Evolutionary conservation across 345 rosid species (phyloP).

Genomic region (Melastoma malabathricum): DNA sequence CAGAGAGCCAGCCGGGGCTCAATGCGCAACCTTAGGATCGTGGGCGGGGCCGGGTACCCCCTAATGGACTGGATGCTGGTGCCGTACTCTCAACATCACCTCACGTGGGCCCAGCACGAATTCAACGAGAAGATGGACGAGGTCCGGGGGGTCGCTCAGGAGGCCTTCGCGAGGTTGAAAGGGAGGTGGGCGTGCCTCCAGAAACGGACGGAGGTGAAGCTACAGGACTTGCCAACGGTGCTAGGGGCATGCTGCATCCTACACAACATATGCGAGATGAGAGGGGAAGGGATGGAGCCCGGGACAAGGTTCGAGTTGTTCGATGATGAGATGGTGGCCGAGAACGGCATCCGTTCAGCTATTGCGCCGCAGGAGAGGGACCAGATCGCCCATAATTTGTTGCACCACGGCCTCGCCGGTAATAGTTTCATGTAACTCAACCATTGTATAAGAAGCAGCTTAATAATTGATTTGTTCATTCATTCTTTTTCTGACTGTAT

Average conservation of each 20-base stretch:
- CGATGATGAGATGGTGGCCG: conserved; percentile 58
- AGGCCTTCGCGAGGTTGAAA: conserved; percentile 47
- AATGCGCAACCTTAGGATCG: conserved; percentile 46
- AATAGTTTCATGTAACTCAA: too few species aligned
- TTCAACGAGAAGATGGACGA: conserved; percentile 48
- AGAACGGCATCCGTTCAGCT: conserved; percentile 35
- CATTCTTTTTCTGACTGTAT: too few species aligned
- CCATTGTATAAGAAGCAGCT: too few species aligned
- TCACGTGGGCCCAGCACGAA: conserved; percentile 71
- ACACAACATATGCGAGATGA: conserved; percentile 74
- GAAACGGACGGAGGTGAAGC: conserved; percentile 69
- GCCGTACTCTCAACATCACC: conserved; percentile 53
- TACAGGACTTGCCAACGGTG: conserved; percentile 63
- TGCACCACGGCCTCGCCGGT: conserved; percentile 63
- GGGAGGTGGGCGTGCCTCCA: conserved; percentile 72
- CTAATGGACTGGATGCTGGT: conserved; percentile 67
- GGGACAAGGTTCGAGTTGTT: conserved; percentile 32
- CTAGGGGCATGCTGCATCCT: conserved; percentile 79
- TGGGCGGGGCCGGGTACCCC: conserved; percentile 50
- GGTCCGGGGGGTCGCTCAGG: conserved; percentile 26
- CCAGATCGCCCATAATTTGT: conserved; percentile 55
- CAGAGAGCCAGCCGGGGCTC: conserved; percentile 49
- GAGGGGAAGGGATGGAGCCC: conserved; percentile 38
- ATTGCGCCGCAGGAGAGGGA: conserved; percentile 42
- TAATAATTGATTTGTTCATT: too few species aligned